A percentile compares a stretch with the other conserved stretches of the same genome.
Conservation (phyloP, 352 stramenopile species). For the Phytophthora pseudosyringae region DNA sequence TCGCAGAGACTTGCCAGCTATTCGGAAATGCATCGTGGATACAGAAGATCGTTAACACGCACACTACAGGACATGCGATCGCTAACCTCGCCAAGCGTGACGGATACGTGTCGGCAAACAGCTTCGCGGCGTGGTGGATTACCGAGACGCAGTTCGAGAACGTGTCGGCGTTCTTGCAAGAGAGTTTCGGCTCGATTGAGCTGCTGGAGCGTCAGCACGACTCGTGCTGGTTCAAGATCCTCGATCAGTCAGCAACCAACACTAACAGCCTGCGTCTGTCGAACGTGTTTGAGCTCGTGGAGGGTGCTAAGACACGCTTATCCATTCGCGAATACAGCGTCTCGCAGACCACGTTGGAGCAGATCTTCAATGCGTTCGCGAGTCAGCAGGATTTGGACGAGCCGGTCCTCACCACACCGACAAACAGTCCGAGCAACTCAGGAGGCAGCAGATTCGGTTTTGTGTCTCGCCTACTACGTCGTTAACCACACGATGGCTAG, state of each 20-base stretch:
- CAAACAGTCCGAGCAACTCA: constrained; percentile 10
- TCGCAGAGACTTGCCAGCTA: constrained; percentile 44
- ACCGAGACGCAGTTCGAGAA: constrained; percentile 60
- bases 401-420: constrained; percentile 17
- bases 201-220: constrained; percentile 78
- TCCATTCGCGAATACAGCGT: constrained; percentile 87
- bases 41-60: constrained; percentile 91
- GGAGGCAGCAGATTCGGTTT: neutral
- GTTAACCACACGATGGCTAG: neutral
- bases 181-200: constrained; percentile 44
- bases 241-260: constrained; percentile 15
- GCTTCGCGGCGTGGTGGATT: constrained; percentile 63
- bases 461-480: constrained; percentile 17
- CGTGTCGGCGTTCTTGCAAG: constrained; percentile 45
- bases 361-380: constrained; percentile 66
- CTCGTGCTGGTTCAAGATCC: constrained; percentile 71
- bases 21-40: constrained; percentile 18
- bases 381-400: constrained; percentile 69
- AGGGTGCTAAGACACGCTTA: constrained; percentile 47
- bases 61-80: constrained; percentile 70
- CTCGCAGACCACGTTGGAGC: constrained; percentile 90
- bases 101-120: constrained; percentile 40
- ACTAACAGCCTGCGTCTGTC: constrained; percentile 48
- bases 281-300: constrained; percentile 76
- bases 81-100: constrained; percentile 58